phyloP scores from a whole-genome alignment of 805 yeast genomes.

The Tanozyma kutaoensis region DNA sequence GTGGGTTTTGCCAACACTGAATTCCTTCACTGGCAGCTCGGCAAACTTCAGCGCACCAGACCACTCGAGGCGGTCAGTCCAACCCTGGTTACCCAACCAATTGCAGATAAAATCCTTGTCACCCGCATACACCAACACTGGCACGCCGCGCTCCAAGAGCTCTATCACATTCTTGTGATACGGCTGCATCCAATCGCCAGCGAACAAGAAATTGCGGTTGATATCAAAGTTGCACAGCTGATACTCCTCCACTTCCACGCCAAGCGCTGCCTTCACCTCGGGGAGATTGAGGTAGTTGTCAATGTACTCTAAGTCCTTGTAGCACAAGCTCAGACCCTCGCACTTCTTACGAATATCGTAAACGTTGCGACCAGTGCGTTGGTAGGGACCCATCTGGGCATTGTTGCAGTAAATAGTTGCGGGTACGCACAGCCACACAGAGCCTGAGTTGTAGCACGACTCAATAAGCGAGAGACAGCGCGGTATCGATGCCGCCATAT shows the following conservation, averaged over 20 bases:
- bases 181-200: slow-evolving; percentile 91
- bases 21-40: no score
- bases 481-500: slow-evolving; percentile 48
- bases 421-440: slow-evolving; percentile 74
- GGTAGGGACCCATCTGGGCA: slow-evolving; percentile 47
- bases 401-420: slow-evolving; percentile 85
- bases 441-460: slow-evolving; percentile 62
- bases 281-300: slow-evolving; percentile 68
- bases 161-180: slow-evolving; percentile 64
- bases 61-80: slow-evolving; percentile 40
- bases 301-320: slow-evolving; percentile 62
- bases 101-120: slow-evolving; percentile 88
- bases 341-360: slow-evolving; percentile 81
- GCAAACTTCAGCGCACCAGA: slow-evolving; percentile 2
- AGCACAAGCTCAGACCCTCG: slow-evolving; percentile 59
- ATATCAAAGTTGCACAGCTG: slow-evolving; percentile 69
- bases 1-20: no score
- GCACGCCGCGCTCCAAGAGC: slow-evolving; percentile 48
- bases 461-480: slow-evolving; percentile 69
- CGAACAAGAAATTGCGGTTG: slow-evolving; percentile 65
- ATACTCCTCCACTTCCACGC: slow-evolving; percentile 77
- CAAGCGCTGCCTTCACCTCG: slow-evolving; percentile 67
- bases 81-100: slow-evolving; percentile 83
- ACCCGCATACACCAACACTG: slow-evolving; percentile 87
- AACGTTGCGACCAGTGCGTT: slow-evolving; percentile 72